A percentile compares a stretch with the other conserved stretches of the same genome.
Conservation (phyloP, 768 basidiomycete genomes). For the Trametes gibbosa region DNA sequence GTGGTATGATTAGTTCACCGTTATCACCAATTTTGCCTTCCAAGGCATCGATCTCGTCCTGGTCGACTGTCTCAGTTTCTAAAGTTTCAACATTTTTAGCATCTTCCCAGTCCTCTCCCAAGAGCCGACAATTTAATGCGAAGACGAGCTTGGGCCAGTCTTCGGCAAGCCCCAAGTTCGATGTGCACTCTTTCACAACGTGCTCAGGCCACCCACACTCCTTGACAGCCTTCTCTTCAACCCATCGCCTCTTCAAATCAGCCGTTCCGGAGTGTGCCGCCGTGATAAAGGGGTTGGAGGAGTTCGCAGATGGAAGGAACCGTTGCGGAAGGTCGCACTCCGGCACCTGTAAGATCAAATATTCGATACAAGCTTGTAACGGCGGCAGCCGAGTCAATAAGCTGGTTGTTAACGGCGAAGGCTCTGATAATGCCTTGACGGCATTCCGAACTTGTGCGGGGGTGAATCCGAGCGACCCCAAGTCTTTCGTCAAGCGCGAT, state of each 20-base stretch:
- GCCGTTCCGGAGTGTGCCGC: conserved; percentile 60
- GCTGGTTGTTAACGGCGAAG: conserved; percentile 58
- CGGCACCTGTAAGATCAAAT: conserved; percentile 77
- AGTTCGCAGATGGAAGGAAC: conserved; percentile 62
- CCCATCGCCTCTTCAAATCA: conserved; percentile 72
- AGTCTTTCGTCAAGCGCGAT: conserved; percentile 47
- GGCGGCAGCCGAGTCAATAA: conserved; percentile 59
- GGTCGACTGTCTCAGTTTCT: conserved; percentile 38
- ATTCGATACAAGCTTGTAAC: conserved; percentile 79
- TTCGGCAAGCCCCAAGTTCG: conserved; percentile 37
- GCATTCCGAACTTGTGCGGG: conserved; percentile 49
- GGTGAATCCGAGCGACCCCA: conserved; percentile 68
- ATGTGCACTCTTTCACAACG: conserved; percentile 55
- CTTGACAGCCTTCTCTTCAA: conserved; percentile 76
- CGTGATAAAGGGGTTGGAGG: conserved; percentile 68
- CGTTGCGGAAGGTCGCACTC: conserved; percentile 83
- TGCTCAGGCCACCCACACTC: conserved; percentile 81
- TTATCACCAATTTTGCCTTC: conserved; percentile 49
- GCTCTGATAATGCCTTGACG: conserved; percentile 52
- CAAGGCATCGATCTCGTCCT: conserved; percentile 34
- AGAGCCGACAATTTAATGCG: conserved; percentile 50
- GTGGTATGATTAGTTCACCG: conserved; percentile 54
- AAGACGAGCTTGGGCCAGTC: conserved; percentile 57
- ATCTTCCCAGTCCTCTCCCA: conserved; percentile 40
- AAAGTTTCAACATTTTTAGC: conserved; percentile 1